These are phyloP conservation scores for Aspergillus terreus DNA, from an alignment of 2,329 filamentous ascomycete genomes.

Conservation along the genomic window DNA sequence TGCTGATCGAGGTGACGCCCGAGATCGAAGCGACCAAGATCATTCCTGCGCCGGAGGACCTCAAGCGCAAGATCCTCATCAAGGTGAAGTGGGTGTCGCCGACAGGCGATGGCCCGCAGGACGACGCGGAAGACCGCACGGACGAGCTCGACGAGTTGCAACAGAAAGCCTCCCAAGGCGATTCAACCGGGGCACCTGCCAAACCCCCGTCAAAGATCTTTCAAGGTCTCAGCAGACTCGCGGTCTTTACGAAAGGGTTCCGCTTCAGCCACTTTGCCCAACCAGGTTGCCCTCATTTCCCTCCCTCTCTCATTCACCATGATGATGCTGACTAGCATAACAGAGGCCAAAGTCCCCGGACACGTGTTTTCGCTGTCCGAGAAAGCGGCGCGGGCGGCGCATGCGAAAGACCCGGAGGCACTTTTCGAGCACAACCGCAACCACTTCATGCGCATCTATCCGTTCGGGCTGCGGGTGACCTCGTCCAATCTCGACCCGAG, in stretches of 20 bases:
- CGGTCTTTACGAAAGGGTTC: conserved; percentile 82
- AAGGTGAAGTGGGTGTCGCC: conserved; percentile 69
- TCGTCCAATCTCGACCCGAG: conserved; percentile 85
- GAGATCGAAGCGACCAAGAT: conserved; percentile 52
- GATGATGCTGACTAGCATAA: conserved; percentile 3
- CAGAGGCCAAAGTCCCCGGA: conserved; percentile 52
- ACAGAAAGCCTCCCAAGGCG: background rate
- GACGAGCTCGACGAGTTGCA: conserved; percentile 12
- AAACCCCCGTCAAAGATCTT: conserved; percentile 62
- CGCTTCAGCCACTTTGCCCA: conserved; percentile 71
- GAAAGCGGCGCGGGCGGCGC: conserved; percentile 62
- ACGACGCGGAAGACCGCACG: conserved; percentile 12
- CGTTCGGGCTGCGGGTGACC: conserved; percentile 73
- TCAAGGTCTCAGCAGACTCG: conserved; percentile 67
- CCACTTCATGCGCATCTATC: conserved; percentile 84
- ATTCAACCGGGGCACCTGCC: conserved; percentile 13
- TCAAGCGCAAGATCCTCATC: conserved; percentile 76
- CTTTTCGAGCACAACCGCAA: conserved; percentile 79
- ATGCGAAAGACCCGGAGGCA: conserved; percentile 48
- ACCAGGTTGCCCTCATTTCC: conserved; percentile 42
- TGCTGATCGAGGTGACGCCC: conserved; percentile 63
- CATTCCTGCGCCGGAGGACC: conserved; percentile 66
- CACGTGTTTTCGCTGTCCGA: conserved; percentile 65
- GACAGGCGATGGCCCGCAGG: conserved; percentile 31
- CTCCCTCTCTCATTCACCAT: background rate